phyloP scores from a whole-genome alignment of 495 filamentous ascomycete genomes.

The Neurospora sp. region DNA sequence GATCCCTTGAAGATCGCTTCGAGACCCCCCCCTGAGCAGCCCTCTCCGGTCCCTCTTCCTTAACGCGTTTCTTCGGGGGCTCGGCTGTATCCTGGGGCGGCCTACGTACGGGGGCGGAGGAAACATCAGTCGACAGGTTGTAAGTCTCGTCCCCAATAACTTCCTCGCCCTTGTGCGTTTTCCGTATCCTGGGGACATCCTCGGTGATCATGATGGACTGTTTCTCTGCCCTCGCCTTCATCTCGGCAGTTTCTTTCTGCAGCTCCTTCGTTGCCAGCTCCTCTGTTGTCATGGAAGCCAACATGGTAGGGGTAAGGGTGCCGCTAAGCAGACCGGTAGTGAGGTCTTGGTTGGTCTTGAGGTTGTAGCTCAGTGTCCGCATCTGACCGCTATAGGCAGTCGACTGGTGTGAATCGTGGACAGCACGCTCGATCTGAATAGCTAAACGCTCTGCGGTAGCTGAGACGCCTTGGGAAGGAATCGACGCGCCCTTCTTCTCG shows the following conservation, averaged over 20 bases:
- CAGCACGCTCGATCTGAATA: conserved; percentile 61
- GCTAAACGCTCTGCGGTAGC: conserved; percentile 35
- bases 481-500: conserved; percentile 32
- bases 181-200: conserved; percentile 71
- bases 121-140: conserved; percentile 21
- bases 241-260: conserved; percentile 68
- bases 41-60: conserved; percentile 15
- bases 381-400: conserved; percentile 34
- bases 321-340: conserved; percentile 63
- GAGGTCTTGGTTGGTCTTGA: conserved; percentile 76
- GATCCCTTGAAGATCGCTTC: conserved; percentile 15
- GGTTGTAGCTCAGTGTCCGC: conserved; percentile 60
- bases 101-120: conserved; percentile 29
- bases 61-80: conserved; percentile 9
- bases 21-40: conserved; percentile 1
- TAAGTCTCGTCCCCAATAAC: conserved; percentile 58
- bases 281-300: conserved; percentile 75
- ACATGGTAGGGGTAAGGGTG: conserved; percentile 54
- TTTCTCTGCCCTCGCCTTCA: conserved; percentile 61
- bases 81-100: conserved; percentile 16
- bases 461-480: conserved; percentile 24
- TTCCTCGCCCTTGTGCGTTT: conserved; percentile 94
- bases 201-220: conserved; percentile 79
- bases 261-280: conserved; percentile 88
- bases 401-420: conserved; percentile 35